Conservation (phyloP, 2,329 filamentous ascomycete genomes). For the Colletotrichum viniferum region DNA sequence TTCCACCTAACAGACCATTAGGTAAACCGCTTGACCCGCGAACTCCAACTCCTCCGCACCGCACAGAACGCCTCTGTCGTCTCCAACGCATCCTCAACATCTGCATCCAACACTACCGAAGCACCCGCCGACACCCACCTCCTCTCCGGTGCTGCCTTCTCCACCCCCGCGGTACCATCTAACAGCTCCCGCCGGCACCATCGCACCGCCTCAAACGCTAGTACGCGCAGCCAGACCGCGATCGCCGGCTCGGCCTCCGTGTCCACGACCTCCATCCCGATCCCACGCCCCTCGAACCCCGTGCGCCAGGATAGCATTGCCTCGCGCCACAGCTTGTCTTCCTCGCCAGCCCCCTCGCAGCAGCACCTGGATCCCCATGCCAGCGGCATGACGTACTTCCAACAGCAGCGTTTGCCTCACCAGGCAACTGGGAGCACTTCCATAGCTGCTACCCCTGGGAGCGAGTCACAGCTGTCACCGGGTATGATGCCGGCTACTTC, state of each 20-base stretch:
- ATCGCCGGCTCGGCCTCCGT: constrained; percentile 41
- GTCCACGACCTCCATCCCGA: constrained; percentile 46
- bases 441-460: constrained; percentile 39
- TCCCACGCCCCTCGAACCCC: constrained; percentile 48
- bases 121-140: constrained; percentile 53
- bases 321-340: constrained; percentile 56
- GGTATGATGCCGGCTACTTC: constrained; percentile 60
- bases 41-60: constrained; percentile 81
- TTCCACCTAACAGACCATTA: constrained; percentile 35
- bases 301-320: constrained; percentile 59
- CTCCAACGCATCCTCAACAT: constrained; percentile 68
- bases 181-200: constrained; percentile 57
- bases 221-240: constrained; percentile 55
- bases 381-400: constrained; percentile 53
- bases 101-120: constrained; percentile 55
- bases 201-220: constrained; percentile 62
- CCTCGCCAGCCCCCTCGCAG: constrained; percentile 45
- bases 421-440: constrained; percentile 35
- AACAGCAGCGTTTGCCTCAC: constrained; percentile 34
- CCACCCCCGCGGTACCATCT: constrained; percentile 60
- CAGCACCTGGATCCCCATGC: constrained; percentile 35
- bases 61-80: constrained; percentile 70
- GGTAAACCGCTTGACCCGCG: constrained; percentile 92
- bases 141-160: constrained; percentile 61
- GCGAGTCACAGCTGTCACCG: constrained; percentile 52